These are phyloP conservation scores for Helianthus tuberosus DNA, from an alignment of 129 eudicot genomes.

Conservation along the genomic window DNA sequence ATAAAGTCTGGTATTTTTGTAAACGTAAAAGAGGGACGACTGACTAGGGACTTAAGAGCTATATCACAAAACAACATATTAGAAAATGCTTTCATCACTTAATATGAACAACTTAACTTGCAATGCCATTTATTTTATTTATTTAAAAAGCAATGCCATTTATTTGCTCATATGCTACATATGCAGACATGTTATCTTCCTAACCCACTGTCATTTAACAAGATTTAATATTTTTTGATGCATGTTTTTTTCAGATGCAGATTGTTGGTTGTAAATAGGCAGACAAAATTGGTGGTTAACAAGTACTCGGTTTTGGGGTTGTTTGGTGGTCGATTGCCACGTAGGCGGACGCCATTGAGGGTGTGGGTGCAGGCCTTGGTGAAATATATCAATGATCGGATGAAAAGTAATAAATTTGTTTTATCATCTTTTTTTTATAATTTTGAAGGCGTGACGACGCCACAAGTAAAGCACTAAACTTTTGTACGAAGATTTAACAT, in stretches of 20 bases:
- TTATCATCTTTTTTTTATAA: too few relatives aligned
- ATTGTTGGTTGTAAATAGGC: slow-evolving; percentile 99
- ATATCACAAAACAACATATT: too few relatives aligned
- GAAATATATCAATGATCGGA: too few relatives aligned
- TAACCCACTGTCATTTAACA: not conserved
- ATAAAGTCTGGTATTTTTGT: too few relatives aligned
- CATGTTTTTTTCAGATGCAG: slow-evolving; percentile 39
- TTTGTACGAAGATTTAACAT: too few relatives aligned
- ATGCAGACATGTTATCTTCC: not conserved
- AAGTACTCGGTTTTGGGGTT: slow-evolving; percentile 92
- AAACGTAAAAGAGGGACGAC: too few relatives aligned
- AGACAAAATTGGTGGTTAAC: slow-evolving; percentile 91
- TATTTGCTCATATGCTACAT: slow-evolving; percentile 12
- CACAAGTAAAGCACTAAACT: too few relatives aligned
- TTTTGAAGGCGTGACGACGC: too few relatives aligned
- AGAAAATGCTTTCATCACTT: not conserved
- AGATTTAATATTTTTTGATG: not conserved
- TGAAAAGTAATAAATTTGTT: too few relatives aligned
- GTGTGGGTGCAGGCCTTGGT: too few relatives aligned
- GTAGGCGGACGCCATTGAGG: too few relatives aligned
- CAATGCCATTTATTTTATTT: slow-evolving; percentile 10
- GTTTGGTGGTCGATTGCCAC: slow-evolving; percentile 99
- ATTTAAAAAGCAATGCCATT: slow-evolving; percentile 1
- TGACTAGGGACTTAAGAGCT: too few relatives aligned
- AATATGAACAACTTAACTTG: not conserved